Conservation (phyloP, 2,329 filamentous ascomycete genomes). For the Sporothrix brasiliensis region DNA sequence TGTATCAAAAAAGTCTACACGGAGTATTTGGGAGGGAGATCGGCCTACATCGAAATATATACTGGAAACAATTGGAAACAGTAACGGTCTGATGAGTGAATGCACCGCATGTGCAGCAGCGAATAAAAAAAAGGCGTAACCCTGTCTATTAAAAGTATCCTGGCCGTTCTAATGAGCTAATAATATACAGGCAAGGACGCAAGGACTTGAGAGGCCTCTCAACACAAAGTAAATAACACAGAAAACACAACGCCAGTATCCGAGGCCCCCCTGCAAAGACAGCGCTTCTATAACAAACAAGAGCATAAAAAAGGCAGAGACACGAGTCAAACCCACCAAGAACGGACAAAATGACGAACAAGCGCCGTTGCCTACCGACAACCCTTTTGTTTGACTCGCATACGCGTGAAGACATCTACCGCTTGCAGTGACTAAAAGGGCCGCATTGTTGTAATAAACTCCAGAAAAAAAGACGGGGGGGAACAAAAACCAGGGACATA, state of each 20-base stretch:
- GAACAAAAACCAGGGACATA: neutral
- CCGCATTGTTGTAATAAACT: slow-evolving; percentile 1
- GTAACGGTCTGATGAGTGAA: neutral
- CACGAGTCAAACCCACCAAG: neutral
- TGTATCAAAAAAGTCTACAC: slow-evolving; percentile 9
- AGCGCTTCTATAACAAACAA: slow-evolving; percentile 11
- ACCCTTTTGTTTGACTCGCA: neutral
- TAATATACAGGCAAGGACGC: slow-evolving; percentile 13
- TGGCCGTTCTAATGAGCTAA: neutral
- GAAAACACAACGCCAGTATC: slow-evolving; percentile 18
- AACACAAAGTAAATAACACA: neutral
- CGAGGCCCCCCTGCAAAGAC: neutral
- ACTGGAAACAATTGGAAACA: neutral
- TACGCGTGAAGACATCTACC: neutral
- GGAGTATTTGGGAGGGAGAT: slow-evolving; percentile 20
- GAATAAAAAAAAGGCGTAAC: neutral
- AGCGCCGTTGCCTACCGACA: neutral
- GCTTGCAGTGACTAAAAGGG: neutral
- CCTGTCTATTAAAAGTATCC: slow-evolving; percentile 13
- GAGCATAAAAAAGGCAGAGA: neutral
- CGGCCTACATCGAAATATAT: neutral
- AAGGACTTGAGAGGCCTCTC: neutral
- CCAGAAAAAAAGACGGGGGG: neutral
- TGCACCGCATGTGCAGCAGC: neutral
- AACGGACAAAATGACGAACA: neutral